Evolutionary conservation across 768 basidiomycete species (phyloP).

Genomic region (Boletus patriciae): DNA sequence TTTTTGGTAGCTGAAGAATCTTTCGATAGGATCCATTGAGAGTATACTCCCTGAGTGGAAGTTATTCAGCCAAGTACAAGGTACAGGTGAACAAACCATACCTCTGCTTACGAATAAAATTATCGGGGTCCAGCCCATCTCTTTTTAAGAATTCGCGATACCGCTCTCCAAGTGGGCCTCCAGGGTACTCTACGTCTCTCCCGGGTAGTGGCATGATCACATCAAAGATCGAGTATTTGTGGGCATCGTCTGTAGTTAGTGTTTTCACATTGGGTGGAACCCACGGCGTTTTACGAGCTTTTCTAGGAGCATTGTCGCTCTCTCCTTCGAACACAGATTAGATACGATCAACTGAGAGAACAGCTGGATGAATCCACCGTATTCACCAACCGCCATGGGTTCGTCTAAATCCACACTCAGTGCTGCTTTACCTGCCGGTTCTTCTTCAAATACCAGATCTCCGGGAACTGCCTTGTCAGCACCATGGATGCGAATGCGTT

Average conservation of each 20-base stretch:
- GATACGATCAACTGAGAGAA: constrained; percentile 2
- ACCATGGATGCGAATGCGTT: constrained; percentile 81
- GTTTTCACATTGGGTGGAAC: constrained; percentile 71
- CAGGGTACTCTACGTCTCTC: constrained; percentile 90
- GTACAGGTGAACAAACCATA: constrained; percentile 36
- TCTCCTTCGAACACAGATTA: constrained; percentile 21
- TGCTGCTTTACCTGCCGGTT: constrained; percentile 22
- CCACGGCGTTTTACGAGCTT: constrained; percentile 44
- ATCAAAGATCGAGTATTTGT: constrained; percentile 87
- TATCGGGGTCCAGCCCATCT: constrained; percentile 89
- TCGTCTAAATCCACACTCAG: constrained; percentile 29
- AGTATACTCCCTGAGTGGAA: constrained; percentile 72
- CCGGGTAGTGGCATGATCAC: constrained; percentile 98
- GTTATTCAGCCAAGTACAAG: constrained; percentile 7
- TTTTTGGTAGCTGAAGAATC: constrained; percentile 81
- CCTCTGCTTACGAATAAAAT: constrained; percentile 90
- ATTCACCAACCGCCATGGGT: constrained; percentile 35
- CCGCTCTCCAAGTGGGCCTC: constrained; percentile 79
- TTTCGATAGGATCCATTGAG: constrained; percentile 92
- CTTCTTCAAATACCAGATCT: constrained; percentile 81
- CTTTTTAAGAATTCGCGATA: constrained; percentile 77
- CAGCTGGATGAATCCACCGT: constrained; percentile 25
- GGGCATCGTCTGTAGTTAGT: constrained; percentile 72
- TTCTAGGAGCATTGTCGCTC: constrained; percentile 18
- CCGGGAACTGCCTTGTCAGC: constrained; percentile 74